These are phyloP conservation scores for Peribolospora baueri DNA, from an alignment of 768 basidiomycete species.

Conservation along the genomic window DNA sequence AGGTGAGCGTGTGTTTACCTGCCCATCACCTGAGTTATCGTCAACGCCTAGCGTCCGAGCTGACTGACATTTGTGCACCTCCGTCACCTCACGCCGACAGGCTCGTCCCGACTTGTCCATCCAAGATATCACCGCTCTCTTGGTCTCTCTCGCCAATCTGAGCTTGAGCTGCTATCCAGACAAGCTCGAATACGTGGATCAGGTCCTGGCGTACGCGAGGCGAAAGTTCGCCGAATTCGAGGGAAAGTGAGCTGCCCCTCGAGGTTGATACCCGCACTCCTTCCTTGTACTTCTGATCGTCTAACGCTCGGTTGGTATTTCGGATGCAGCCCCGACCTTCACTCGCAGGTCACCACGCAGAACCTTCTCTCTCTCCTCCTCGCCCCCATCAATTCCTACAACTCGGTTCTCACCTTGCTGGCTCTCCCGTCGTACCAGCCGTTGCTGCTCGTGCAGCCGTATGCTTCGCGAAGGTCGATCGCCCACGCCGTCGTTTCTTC, in stretches of 20 bases:
- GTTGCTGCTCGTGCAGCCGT: constrained; percentile 61
- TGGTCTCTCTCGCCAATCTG: constrained; percentile 84
- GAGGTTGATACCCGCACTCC: neutral
- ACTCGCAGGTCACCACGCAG: constrained; percentile 58
- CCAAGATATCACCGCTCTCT: constrained; percentile 85
- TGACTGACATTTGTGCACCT: neutral
- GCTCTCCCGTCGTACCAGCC: constrained; percentile 75
- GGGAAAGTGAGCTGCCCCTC: constrained; percentile 35
- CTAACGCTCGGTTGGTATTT: neutral
- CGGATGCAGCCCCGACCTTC: constrained; percentile 50
- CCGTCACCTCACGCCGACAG: constrained; percentile 21
- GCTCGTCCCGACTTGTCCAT: constrained; percentile 91
- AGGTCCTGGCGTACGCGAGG: constrained; percentile 69
- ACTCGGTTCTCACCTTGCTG: constrained; percentile 87
- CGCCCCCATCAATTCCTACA: constrained; percentile 86
- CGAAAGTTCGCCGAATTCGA: constrained; percentile 61
- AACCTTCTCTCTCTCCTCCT: constrained; percentile 80
- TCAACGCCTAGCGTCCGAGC: neutral
- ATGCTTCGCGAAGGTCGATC: constrained; percentile 68
- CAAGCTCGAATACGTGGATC: constrained; percentile 86
- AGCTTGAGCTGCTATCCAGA: constrained; percentile 95
- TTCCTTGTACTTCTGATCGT: neutral
- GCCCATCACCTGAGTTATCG: neutral
- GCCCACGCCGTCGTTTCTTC: constrained; percentile 85
- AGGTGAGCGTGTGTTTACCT: constrained; percentile 29